Evolutionary conservation across 805 yeast species (phyloP).

Genomic region (Torulaspora indica): DNA sequence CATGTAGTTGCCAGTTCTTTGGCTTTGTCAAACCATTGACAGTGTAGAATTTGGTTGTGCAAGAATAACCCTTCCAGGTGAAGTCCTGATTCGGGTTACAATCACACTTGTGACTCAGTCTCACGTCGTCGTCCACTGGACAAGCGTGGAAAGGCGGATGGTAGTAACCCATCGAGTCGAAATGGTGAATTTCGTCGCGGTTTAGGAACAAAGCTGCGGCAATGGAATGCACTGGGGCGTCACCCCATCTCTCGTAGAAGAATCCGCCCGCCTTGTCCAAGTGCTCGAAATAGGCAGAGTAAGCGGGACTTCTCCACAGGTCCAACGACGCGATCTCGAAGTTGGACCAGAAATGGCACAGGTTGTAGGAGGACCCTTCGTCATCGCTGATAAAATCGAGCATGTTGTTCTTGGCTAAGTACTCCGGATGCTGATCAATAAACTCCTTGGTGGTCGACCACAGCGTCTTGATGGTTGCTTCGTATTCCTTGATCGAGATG

Average conservation of each 20-base stretch:
- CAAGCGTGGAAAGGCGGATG: constrained; percentile 80
- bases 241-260: constrained; percentile 93
- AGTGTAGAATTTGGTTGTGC: constrained; percentile 60
- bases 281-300: constrained; percentile 61
- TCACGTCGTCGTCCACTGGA: constrained; percentile 61
- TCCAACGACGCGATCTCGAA: constrained; percentile 74
- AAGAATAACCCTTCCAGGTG: constrained; percentile 71
- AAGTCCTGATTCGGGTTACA: constrained; percentile 69
- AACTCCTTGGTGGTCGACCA: constrained; percentile 70
- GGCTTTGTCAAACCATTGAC: constrained; percentile 56
- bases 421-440: constrained; percentile 54
- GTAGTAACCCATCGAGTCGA: constrained; percentile 78
- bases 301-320: constrained; percentile 72
- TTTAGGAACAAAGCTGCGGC: constrained; percentile 78
- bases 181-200: constrained; percentile 67
- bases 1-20: constrained; percentile 61
- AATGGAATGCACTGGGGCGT: constrained; percentile 86
- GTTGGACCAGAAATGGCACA: constrained; percentile 90
- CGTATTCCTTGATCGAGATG: constrained; percentile 71
- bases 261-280: constrained; percentile 85
- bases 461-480: constrained; percentile 64
- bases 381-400: constrained; percentile 69
- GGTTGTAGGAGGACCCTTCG: constrained; percentile 64
- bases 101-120: constrained; percentile 60
- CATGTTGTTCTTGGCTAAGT: constrained; percentile 55